These are phyloP conservation scores for Penicillium simplicissimum DNA, from an alignment of 495 filamentous ascomycete genomes.

Conservation along the genomic window DNA sequence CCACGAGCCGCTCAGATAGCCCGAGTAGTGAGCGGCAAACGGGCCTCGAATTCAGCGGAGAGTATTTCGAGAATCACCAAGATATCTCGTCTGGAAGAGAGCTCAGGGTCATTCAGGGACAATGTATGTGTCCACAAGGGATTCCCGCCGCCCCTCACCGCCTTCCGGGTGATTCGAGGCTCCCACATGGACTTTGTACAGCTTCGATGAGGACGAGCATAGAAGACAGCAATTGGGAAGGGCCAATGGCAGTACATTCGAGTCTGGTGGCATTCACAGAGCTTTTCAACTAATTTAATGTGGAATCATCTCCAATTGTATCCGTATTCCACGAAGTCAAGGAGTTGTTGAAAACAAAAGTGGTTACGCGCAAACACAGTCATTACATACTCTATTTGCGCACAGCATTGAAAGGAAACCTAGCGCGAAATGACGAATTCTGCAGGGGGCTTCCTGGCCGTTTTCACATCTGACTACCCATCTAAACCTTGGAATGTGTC, in stretches of 20 bases:
- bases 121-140: constrained; percentile 53
- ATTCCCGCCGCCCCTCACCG: constrained; percentile 46
- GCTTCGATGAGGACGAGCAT: not conserved
- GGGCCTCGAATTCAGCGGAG: constrained; percentile 17
- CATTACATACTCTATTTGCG: not conserved
- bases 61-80: constrained; percentile 20
- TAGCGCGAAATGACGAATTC: too few relatives aligned
- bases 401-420: too few relatives aligned
- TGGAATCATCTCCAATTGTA: not conserved
- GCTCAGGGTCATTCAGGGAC: constrained; percentile 33
- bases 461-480: too few relatives aligned
- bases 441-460: too few relatives aligned
- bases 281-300: not conserved
- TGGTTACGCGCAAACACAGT: not conserved
- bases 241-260: not conserved
- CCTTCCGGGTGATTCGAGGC: constrained; percentile 30
- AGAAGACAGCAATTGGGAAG: not conserved
- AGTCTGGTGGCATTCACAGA: not conserved
- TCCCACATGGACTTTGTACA: not conserved
- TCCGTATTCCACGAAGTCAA: too few relatives aligned
- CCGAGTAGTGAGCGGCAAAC: constrained; percentile 21
- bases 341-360: not conserved
- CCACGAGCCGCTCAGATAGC: constrained; percentile 46
- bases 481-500: too few relatives aligned
- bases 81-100: constrained; percentile 25